These are phyloP conservation scores for Ustilago trichophora DNA, from an alignment of 1,284 basidiomycete species.

Conservation along the genomic window DNA sequence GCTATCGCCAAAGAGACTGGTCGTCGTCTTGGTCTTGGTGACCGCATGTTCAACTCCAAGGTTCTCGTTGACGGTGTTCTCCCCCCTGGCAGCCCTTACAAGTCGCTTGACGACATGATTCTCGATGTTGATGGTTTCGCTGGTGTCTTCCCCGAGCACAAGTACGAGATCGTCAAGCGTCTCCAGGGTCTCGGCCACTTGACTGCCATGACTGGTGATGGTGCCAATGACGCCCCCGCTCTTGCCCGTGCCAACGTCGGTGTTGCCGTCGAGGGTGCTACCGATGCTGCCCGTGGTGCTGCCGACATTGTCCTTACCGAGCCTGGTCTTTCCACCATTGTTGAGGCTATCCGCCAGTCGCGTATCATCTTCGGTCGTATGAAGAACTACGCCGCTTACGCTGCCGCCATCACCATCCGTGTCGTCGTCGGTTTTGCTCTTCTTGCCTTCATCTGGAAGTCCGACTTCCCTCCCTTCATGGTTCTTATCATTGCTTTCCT, in stretches of 20 bases:
- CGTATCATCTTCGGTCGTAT: constrained; percentile 98
- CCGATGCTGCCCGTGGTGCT: constrained; percentile 92
- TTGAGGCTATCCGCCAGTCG: constrained; percentile 92
- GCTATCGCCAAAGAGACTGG: constrained; percentile 99
- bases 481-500: constrained; percentile 94
- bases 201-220: constrained; percentile 80
- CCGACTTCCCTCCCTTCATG: constrained; percentile 99
- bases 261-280: constrained; percentile 94
- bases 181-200: constrained; percentile 79
- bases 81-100: constrained; percentile 77
- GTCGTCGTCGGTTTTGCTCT: constrained; percentile 97
- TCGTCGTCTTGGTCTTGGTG: constrained; percentile 91
- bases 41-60: constrained; percentile 97
- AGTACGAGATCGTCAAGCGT: constrained; percentile 90
- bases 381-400: constrained; percentile 88
- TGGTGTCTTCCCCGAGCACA: constrained; percentile 96
- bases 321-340: constrained; percentile 94
- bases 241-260: constrained; percentile 84
- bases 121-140: constrained; percentile 90
- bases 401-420: constrained; percentile 94
- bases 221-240: constrained; percentile 94
- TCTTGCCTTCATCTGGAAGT: constrained; percentile 92
- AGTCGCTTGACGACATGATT: constrained; percentile 84
- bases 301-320: constrained; percentile 95
- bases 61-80: constrained; percentile 89